Evolutionary conservation across 805 yeast species (phyloP).

Genomic region (Candida piceae): DNA sequence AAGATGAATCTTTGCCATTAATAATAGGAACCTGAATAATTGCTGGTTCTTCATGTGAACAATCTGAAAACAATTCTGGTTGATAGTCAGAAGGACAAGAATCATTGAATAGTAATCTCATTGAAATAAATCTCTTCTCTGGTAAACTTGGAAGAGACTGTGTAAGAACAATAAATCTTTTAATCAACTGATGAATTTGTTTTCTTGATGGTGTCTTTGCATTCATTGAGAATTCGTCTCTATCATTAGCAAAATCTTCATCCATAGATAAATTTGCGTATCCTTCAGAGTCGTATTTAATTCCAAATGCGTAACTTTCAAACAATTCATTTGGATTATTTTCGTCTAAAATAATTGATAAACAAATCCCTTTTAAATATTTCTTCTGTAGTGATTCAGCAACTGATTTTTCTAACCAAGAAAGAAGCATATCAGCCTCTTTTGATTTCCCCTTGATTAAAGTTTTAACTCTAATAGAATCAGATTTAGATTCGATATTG

Average conservation of each 20-base stretch:
- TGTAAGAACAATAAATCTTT: slow-evolving; percentile 46
- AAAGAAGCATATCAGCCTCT: slow-evolving; percentile 44
- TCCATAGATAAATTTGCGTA: slow-evolving; percentile 18
- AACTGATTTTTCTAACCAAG: slow-evolving; percentile 52
- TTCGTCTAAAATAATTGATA: slow-evolving; percentile 42
- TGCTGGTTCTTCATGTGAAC: slow-evolving; percentile 33
- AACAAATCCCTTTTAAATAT: slow-evolving; percentile 39
- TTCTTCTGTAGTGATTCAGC: slow-evolving; percentile 38
- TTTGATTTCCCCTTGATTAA: slow-evolving; percentile 40
- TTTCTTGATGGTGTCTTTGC: slow-evolving; percentile 35
- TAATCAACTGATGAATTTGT: slow-evolving; percentile 44
- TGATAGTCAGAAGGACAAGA: slow-evolving; percentile 43
- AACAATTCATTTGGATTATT: slow-evolving; percentile 36
- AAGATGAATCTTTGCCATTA: slow-evolving; percentile 3
- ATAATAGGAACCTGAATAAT: slow-evolving; percentile 31
- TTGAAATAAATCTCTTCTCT: slow-evolving; percentile 37
- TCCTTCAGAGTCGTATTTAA: slow-evolving; percentile 35
- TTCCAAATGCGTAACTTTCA: slow-evolving; percentile 48
- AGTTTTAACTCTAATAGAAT: slow-evolving; percentile 42
- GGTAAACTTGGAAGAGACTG: slow-evolving; percentile 53
- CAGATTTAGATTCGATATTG: slow-evolving; percentile 9
- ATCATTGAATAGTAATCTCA: slow-evolving; percentile 47
- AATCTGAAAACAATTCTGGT: slow-evolving; percentile 38
- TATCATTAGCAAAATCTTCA: slow-evolving; percentile 15
- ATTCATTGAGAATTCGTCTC: slow-evolving; percentile 6